Evolutionary conservation across 1,284 basidiomycete species (phyloP).

Genomic region (Puccinia horiana): DNA sequence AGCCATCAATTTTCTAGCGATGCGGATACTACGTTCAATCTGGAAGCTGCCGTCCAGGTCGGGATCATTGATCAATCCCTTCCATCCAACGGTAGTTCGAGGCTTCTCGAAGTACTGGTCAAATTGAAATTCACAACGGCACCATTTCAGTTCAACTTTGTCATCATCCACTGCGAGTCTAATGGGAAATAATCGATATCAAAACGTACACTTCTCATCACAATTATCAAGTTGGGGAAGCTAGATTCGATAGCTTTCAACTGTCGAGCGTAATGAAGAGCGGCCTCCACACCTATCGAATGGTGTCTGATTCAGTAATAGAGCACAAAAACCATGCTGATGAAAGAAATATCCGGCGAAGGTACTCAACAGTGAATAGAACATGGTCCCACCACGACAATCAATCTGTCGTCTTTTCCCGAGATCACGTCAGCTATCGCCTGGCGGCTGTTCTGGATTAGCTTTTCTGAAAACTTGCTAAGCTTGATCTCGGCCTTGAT

Average conservation of each 20-base stretch:
- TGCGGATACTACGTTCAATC: conserved; percentile 91
- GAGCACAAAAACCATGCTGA: not conserved
- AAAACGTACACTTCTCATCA: conserved; percentile 92
- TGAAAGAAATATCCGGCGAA: not conserved
- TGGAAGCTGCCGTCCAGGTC: conserved; percentile 90
- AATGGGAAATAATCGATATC: conserved; percentile 52
- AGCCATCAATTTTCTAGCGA: conserved; percentile 82
- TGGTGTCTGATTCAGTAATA: not conserved
- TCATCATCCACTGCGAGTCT: not conserved
- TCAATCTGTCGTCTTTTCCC: conserved; percentile 57
- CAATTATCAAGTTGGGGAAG: conserved; percentile 75
- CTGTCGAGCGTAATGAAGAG: conserved; percentile 80
- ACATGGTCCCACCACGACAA: conserved; percentile 73
- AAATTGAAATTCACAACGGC: not conserved
- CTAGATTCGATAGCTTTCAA: conserved; percentile 69
- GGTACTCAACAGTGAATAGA: conserved; percentile 71
- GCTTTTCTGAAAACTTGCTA: conserved; percentile 12
- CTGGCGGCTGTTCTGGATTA: conserved; percentile 20
- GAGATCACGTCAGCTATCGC: conserved; percentile 51
- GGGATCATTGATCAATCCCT: conserved; percentile 71
- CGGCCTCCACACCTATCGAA: conserved; percentile 68
- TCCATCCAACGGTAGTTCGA: conserved; percentile 74
- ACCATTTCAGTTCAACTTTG: not conserved
- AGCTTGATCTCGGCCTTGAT: conserved; percentile 34
- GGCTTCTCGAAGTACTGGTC: conserved; percentile 63